Evolutionary conservation across 441 rosid species (phyloP).

Genomic region (Pelargonium cotyledonis): DNA sequence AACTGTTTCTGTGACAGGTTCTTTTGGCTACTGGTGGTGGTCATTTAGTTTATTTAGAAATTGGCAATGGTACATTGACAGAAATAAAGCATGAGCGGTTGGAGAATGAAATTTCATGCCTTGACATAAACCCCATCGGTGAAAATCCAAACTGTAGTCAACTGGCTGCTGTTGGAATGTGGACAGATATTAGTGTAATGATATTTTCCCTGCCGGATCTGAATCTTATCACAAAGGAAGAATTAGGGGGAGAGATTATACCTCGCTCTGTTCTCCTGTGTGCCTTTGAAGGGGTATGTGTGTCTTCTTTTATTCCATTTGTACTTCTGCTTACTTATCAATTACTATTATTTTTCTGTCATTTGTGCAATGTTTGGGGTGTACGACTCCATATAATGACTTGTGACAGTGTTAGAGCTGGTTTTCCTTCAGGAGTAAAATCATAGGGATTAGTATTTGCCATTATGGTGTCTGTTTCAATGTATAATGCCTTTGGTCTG

Average conservation of each 20-base stretch:
- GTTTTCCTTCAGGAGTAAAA: background rate
- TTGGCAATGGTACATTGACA: conserved; percentile 68
- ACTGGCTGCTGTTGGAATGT: conserved; percentile 96
- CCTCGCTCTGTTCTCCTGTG: conserved; percentile 94
- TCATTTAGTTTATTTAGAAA: conserved; percentile 84
- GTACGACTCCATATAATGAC: background rate
- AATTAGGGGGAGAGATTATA: conserved; percentile 93
- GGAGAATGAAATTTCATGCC: conserved; percentile 89
- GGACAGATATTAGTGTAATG: conserved; percentile 96
- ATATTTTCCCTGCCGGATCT: conserved; percentile 81
- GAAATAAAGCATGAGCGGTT: conserved; percentile 65
- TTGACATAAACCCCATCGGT: conserved; percentile 89
- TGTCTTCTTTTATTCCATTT: background rate
- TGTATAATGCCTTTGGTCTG: background rate
- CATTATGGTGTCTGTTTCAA: background rate
- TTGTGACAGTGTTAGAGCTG: background rate
- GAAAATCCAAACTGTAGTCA: conserved; percentile 72
- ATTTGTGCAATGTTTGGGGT: background rate
- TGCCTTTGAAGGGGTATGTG: conserved; percentile 65
- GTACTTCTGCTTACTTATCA: background rate
- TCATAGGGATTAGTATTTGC: background rate
- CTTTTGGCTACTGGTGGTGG: conserved; percentile 96
- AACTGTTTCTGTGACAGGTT: conserved; percentile 26
- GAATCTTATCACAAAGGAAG: conserved; percentile 80
- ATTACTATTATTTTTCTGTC: background rate